These are phyloP conservation scores for Hydnomerulius pinastri DNA, from an alignment of 768 basidiomycete genomes.

Conservation along the genomic window DNA sequence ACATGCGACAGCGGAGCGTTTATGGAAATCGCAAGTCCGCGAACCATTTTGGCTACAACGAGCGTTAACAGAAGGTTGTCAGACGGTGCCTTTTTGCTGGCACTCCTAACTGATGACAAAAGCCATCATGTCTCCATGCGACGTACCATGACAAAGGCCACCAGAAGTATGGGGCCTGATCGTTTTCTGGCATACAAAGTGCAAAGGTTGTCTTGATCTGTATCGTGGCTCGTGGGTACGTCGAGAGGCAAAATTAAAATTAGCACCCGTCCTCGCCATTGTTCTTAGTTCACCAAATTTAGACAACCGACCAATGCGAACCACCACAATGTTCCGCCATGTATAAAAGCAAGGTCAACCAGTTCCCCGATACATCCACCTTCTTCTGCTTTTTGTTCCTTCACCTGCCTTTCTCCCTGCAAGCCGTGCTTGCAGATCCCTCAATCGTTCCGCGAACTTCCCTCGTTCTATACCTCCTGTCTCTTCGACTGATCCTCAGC, in stretches of 20 bases:
- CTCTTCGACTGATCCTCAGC: slow-evolving; percentile 2
- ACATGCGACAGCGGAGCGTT: background rate
- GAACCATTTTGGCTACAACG: background rate
- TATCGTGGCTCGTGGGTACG: background rate
- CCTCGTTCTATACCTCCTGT: background rate
- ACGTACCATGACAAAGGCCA: background rate
- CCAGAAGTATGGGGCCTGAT: background rate
- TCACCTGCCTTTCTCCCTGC: background rate
- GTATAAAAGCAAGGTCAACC: slow-evolving; percentile 1
- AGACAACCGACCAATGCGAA: background rate
- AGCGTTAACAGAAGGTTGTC: background rate
- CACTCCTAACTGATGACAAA: too few species aligned
- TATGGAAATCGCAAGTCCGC: background rate
- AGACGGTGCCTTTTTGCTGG: too few species aligned
- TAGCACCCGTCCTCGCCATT: slow-evolving; percentile 1
- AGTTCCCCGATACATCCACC: background rate
- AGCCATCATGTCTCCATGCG: background rate
- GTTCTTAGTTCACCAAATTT: slow-evolving; percentile 3
- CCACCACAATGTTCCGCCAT: background rate
- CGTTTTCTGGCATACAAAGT: background rate
- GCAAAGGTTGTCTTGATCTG: background rate
- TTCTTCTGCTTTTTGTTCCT: background rate
- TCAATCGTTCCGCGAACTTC: background rate
- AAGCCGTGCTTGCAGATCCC: slow-evolving; percentile 5
- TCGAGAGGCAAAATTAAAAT: background rate